phyloP scores from a whole-genome alignment of 805 yeast genomes.

The Pichia scutulata region DNA sequence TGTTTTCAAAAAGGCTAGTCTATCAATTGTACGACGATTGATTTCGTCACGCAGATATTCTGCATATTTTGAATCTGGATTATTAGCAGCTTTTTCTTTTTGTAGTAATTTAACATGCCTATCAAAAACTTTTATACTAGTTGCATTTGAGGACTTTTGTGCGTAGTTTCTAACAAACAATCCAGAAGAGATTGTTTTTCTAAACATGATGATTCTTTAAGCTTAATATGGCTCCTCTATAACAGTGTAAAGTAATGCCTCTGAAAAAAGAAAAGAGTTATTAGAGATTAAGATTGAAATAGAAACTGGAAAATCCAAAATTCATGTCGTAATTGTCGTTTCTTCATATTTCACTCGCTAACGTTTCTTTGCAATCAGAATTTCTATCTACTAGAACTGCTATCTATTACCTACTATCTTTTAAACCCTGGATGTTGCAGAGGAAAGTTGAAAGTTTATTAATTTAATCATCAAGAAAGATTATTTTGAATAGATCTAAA shows the following conservation, averaged over 20 bases:
- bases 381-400: no score
- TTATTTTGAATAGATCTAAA: background rate
- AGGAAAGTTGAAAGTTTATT: background rate
- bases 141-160: background rate
- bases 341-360: background rate
- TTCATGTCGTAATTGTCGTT: background rate
- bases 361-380: background rate
- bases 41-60: slow-evolving; percentile 74
- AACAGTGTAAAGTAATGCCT: background rate
- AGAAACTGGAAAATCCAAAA: background rate
- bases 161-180: slow-evolving; percentile 5
- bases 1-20: slow-evolving; percentile 65
- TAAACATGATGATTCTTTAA: background rate
- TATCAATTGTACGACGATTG: slow-evolving; percentile 63
- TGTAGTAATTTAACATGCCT: slow-evolving; percentile 55
- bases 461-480: background rate
- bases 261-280: background rate
- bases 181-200: background rate
- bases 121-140: slow-evolving; percentile 44
- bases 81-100: slow-evolving; percentile 41
- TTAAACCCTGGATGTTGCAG: no score
- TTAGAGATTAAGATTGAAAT: background rate
- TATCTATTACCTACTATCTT: no score
- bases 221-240: background rate
- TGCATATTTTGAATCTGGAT: slow-evolving; percentile 42